phyloP scores from a whole-genome alignment of 2,329 filamentous ascomycete species.

The Trichoderma sp. region DNA sequence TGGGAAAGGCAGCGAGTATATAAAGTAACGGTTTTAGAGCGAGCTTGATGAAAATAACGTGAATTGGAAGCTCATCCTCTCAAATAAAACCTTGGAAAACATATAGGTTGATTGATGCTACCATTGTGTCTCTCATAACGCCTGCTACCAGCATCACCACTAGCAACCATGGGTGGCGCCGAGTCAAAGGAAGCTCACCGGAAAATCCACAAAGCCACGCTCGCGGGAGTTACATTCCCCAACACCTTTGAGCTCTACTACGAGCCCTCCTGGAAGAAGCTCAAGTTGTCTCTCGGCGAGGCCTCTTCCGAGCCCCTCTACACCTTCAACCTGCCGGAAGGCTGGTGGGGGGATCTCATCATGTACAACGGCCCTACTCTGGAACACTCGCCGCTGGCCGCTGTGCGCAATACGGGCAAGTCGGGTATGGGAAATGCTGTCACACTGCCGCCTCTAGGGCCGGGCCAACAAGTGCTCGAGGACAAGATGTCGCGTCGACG shows the following conservation, averaged over 20 bases:
- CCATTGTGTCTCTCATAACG: background rate
- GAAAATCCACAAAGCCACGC: constrained; percentile 5
- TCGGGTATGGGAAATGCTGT: constrained; percentile 13
- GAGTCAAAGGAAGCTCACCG: constrained; percentile 16
- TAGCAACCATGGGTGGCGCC: constrained; percentile 4
- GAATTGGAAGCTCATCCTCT: background rate
- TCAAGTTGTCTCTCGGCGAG: background rate
- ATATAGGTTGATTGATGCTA: background rate
- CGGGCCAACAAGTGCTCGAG: constrained; percentile 20
- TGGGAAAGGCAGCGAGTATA: background rate
- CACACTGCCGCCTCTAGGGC: constrained; percentile 23
- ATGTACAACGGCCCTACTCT: constrained; percentile 24
- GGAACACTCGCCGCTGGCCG: constrained; percentile 17
- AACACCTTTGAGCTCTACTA: constrained; percentile 8
- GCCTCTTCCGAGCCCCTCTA: constrained; percentile 8
- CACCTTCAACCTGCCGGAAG: constrained; percentile 10
- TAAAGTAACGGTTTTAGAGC: background rate
- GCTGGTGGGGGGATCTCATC: constrained; percentile 23
- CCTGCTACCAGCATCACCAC: background rate
- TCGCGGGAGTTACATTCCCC: constrained; percentile 1
- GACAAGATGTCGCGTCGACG: constrained; percentile 22
- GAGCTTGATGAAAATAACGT: too few species aligned
- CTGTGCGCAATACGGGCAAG: constrained; percentile 12
- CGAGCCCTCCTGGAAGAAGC: constrained; percentile 21
- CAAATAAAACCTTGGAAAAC: background rate